Evolutionary conservation across 306 rosid species (phyloP).

Genomic region (Dalbergia cochinchinensis): DNA sequence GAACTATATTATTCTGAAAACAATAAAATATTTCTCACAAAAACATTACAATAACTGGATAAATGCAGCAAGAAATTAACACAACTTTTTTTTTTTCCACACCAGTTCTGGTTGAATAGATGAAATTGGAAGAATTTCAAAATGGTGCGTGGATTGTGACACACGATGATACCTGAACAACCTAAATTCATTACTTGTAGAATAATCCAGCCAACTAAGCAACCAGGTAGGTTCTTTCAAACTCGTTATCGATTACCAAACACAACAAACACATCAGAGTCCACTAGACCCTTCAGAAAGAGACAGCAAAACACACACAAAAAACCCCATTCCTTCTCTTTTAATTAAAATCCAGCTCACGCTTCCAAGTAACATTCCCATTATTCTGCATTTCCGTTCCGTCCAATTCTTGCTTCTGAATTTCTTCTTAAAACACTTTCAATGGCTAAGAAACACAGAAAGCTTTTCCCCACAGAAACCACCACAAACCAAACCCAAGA

Average conservation of each 20-base stretch:
- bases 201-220: slow-evolving; percentile 35
- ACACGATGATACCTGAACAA: slow-evolving; percentile 24
- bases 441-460: slow-evolving; percentile 67
- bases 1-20: too few relatives aligned
- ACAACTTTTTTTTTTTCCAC: too few relatives aligned
- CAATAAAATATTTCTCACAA: too few relatives aligned
- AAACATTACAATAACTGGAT: too few relatives aligned
- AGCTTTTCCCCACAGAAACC: slow-evolving; percentile 59
- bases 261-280: slow-evolving; percentile 53
- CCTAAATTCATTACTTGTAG: slow-evolving; percentile 25
- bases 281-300: slow-evolving; percentile 57
- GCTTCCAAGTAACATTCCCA: slow-evolving; percentile 37
- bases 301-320: slow-evolving; percentile 45
- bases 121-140: background rate
- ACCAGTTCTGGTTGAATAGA: too few relatives aligned
- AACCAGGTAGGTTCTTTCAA: slow-evolving; percentile 51
- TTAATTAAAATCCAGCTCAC: slow-evolving; percentile 50
- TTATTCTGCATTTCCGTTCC: slow-evolving; percentile 39
- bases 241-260: slow-evolving; percentile 57
- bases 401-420: slow-evolving; percentile 22
- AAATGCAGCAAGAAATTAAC: too few relatives aligned
- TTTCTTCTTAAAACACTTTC: slow-evolving; percentile 36
- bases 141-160: background rate
- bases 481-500: slow-evolving; percentile 59
- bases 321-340: slow-evolving; percentile 47